These are phyloP conservation scores for Lachnellula hyalina DNA, from an alignment of 2,329 filamentous ascomycete genomes.

Conservation along the genomic window DNA sequence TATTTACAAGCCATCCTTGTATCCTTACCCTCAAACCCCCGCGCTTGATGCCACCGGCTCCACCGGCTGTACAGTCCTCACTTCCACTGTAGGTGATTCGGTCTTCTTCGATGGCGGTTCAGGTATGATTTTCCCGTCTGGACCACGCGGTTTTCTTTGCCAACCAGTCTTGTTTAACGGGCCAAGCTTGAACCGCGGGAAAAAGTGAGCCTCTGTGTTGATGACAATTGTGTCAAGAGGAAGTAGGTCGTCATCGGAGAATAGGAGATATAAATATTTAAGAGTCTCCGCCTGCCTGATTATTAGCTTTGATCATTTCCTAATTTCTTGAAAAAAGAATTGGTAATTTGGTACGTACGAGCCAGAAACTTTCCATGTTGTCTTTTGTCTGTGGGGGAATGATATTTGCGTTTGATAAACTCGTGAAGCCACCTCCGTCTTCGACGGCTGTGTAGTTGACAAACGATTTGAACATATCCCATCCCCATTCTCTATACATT, in stretches of 20 bases:
- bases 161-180: constrained; percentile 76
- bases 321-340: not conserved
- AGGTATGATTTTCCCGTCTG: constrained; percentile 30
- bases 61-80: constrained; percentile 14
- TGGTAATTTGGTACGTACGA: constrained; percentile 61
- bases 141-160: constrained; percentile 60
- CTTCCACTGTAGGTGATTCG: constrained; percentile 6
- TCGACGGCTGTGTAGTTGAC: constrained; percentile 76
- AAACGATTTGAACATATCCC: constrained; percentile 96
- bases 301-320: constrained; percentile 12
- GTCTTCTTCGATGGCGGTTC: constrained; percentile 15
- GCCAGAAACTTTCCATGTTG: constrained; percentile 99
- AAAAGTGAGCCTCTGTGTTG: constrained; percentile 91
- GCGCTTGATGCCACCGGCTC: constrained; percentile 1
- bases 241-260: constrained; percentile 75
- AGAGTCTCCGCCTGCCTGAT: constrained; percentile 77
- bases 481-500: constrained; percentile 91
- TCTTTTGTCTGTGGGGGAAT: constrained; percentile 68
- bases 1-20: too few relatives aligned
- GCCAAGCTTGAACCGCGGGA: constrained; percentile 81
- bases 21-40: too few relatives aligned
- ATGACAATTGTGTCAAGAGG: constrained; percentile 84
- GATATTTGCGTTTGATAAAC: constrained; percentile 66
- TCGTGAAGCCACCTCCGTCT: constrained; percentile 76
- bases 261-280: constrained; percentile 96